Percentiles rank a stretch among this genome's conserved stretches.
Evolutionary conservation across 768 basidiomycete species (phyloP).

Genomic region (Termitomyces sp.): DNA sequence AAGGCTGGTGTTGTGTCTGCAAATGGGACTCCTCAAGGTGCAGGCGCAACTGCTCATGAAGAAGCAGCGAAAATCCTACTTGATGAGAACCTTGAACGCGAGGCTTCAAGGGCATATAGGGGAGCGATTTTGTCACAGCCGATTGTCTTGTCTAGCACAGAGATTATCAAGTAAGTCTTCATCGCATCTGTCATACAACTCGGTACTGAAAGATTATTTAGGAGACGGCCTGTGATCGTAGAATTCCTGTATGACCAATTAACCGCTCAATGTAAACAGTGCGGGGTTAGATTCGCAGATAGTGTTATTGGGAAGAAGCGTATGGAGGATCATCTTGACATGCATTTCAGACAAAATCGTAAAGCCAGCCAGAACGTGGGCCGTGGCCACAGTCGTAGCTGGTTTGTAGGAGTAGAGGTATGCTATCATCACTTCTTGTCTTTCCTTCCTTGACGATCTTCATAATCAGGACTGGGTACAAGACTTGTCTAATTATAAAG

Average conservation of each 20-base stretch:
- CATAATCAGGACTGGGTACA: constrained; percentile 81
- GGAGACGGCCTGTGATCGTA: constrained; percentile 55
- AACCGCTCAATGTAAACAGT: constrained; percentile 87
- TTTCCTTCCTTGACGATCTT: constrained; percentile 9
- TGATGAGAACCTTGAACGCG: constrained; percentile 34
- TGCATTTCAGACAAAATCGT: constrained; percentile 93
- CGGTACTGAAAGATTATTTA: constrained; percentile 20
- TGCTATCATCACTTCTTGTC: constrained; percentile 20
- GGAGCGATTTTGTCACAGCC: constrained; percentile 52
- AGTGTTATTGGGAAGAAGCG: constrained; percentile 63
- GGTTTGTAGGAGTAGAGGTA: constrained; percentile 84
- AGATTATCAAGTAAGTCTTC: constrained; percentile 59
- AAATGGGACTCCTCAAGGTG: constrained; percentile 45
- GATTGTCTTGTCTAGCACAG: constrained; percentile 60
- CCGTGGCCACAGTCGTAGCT: constrained; percentile 84
- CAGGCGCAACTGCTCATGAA: constrained; percentile 37
- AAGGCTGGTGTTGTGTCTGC: constrained; percentile 75
- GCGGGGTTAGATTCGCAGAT: constrained; percentile 83
- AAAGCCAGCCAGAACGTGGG: constrained; percentile 74
- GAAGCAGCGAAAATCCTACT: constrained; percentile 22
- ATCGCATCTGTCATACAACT: not conserved
- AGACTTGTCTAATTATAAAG: constrained; percentile 60
- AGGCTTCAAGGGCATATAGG: constrained; percentile 54
- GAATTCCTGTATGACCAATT: constrained; percentile 72
- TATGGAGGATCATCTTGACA: constrained; percentile 88